Evolutionary conservation across 2,329 filamentous ascomycete species (phyloP), one percentile per base, ranked within the genome.

Genomic region (Geosmithia putterillii): DNA sequence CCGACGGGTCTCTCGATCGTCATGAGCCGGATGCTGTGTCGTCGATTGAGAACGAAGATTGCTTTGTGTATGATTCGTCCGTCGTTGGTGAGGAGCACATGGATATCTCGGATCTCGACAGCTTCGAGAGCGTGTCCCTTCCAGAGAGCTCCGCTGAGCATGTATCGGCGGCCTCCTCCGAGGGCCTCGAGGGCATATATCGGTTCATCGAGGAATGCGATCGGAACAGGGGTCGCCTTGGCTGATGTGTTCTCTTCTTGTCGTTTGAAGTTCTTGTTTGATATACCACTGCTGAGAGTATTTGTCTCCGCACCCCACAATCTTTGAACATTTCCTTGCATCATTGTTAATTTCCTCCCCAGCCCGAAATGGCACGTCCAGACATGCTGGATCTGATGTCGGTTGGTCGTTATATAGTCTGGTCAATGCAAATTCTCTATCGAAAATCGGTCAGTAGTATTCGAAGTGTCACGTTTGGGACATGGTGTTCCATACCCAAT

Each of bases 201-300:
- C 64, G 67, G 15, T 79, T 79, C 48, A 46, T 79, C 23, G 73
- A 75, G 51, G 74, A 76, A 51, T 79, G 74, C 50, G 73, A 77
- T 46, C 65, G 67, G 21, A 58, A 57, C 35, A 52, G 56, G 45
- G 60, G 60, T 18, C 57, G 56, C 40, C 47, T 64, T 36, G 54
- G 57, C 22, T 56, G 48, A 56, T 41, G 23, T 20, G 35, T 19
- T 17, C 18, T 38, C 23, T 32, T 12, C 15, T 32, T 32, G 10
- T 32, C 28, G 28, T 32, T 32, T 12, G 28, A 6, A 32, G 6
- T 32, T 32, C 10, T 14, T 32, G 28, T n/a, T 41, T 37, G 38
- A 42, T 37, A 42, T 35, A 43, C 42, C 42, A 38, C 42, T 19
- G 17, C 9, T 35, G 34, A 7, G 32, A 7, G 21, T 32, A 9